Evolutionary conservation across 768 basidiomycete genomes (phyloP).

Genomic region (Postia placenta): DNA sequence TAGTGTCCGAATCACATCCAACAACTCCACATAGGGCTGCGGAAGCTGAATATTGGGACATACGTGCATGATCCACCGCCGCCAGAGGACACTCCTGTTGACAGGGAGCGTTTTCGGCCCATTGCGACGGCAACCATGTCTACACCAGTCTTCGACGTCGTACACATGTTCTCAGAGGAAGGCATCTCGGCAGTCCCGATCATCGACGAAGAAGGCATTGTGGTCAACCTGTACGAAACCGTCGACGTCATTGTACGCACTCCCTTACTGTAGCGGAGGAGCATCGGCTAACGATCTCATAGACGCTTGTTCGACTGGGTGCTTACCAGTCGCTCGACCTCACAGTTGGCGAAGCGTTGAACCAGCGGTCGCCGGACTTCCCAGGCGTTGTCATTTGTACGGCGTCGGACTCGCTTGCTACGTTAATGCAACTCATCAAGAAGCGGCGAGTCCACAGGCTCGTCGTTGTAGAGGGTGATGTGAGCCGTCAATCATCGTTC

Average conservation of each 20-base stretch:
- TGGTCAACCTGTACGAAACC: constrained; percentile 95
- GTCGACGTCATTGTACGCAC: constrained; percentile 91
- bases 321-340: constrained; percentile 95
- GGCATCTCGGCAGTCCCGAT: constrained; percentile 97
- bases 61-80: constrained; percentile 60
- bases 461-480: constrained; percentile 92
- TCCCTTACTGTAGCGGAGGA: constrained; percentile 7
- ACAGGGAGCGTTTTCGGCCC: constrained; percentile 75
- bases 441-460: constrained; percentile 91
- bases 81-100: constrained; percentile 39
- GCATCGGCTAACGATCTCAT: constrained; percentile 1
- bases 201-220: constrained; percentile 85
- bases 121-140: constrained; percentile 86
- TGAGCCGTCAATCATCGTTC: constrained; percentile 35
- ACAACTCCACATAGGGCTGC: constrained; percentile 72
- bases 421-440: constrained; percentile 86
- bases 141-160: constrained; percentile 95
- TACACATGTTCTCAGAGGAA: constrained; percentile 95
- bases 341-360: constrained; percentile 87
- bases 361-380: constrained; percentile 90
- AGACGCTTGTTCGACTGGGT: constrained; percentile 93
- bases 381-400: constrained; percentile 96
- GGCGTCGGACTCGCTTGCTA: constrained; percentile 85
- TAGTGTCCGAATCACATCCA: constrained; percentile 86
- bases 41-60: constrained; percentile 88